phyloP scores from a whole-genome alignment of 1,284 basidiomycete genomes.

The Chondrostereum purpureum region DNA sequence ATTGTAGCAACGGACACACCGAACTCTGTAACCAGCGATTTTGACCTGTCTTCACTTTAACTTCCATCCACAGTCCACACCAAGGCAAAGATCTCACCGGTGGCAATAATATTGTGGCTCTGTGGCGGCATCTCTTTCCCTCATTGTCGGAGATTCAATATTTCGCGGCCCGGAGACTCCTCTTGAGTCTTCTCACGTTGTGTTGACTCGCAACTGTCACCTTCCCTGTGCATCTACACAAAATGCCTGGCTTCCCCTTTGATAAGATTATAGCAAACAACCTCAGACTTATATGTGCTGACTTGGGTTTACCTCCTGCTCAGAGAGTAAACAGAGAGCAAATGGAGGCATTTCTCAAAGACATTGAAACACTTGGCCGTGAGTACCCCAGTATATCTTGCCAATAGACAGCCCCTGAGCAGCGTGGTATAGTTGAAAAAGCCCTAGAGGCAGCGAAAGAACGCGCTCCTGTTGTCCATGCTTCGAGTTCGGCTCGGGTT shows the following conservation, averaged over 20 bases:
- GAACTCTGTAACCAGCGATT: too few species aligned
- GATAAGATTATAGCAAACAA: not conserved
- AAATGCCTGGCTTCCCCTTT: not conserved
- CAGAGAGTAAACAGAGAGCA: not conserved
- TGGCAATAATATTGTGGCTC: not conserved
- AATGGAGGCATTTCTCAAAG: not conserved
- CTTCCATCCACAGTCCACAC: not conserved
- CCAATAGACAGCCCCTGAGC: not conserved
- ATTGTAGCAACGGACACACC: too few species aligned
- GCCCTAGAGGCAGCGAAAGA: not conserved
- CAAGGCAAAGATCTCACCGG: not conserved
- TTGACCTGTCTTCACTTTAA: too few species aligned
- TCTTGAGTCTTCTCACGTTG: not conserved
- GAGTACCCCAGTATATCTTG: not conserved
- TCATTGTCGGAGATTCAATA: not conserved
- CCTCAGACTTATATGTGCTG: not conserved
- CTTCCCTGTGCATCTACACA: not conserved
- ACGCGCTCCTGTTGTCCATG: not conserved
- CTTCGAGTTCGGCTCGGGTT: not conserved
- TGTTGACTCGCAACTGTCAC: too few species aligned
- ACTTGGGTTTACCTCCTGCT: not conserved
- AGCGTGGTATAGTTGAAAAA: not conserved
- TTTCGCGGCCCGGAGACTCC: not conserved
- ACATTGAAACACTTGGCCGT: not conserved
- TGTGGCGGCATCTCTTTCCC: not conserved